These are phyloP conservation scores for Candida nonsorbophila DNA, from an alignment of 805 yeast genomes.

Conservation along the genomic window DNA sequence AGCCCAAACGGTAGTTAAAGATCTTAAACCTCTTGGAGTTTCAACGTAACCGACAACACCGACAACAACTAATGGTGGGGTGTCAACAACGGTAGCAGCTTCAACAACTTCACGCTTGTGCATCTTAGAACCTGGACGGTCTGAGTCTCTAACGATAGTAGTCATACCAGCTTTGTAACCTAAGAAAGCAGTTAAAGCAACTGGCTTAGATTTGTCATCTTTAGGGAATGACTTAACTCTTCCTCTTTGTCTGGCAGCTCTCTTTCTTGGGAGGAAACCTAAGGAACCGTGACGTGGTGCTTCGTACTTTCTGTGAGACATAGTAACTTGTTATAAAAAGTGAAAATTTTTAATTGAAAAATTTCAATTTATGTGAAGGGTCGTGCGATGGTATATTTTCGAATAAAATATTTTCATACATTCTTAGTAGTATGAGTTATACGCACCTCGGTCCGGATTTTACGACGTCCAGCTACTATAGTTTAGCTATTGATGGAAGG, in stretches of 20 bases:
- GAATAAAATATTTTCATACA: no score
- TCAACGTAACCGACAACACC: conserved; percentile 99
- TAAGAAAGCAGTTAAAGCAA: conserved; percentile 85
- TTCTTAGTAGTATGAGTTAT: no score
- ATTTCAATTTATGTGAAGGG: no score
- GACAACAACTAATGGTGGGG: conserved; percentile 98
- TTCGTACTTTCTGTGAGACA: conserved; percentile 99
- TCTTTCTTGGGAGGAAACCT: conserved; percentile 99
- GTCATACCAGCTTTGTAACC: conserved; percentile 99
- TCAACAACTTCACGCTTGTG: conserved; percentile 99
- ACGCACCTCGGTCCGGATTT: no score
- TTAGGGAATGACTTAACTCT: conserved; percentile 98
- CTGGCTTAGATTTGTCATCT: conserved; percentile 13
- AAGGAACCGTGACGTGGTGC: conserved; percentile 99
- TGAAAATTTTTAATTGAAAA: no score
- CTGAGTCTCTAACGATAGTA: conserved; percentile 99
- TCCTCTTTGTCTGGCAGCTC: conserved; percentile 98
- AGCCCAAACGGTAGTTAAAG: conserved; percentile 99
- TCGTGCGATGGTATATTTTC: no score
- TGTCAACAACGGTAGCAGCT: conserved; percentile 98
- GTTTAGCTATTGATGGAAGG: no score
- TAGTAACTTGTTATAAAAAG: conserved; percentile 18
- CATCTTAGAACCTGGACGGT: conserved; percentile 99
- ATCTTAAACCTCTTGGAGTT: conserved; percentile 99
- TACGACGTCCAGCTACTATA: no score